Base-by-base conservation (phyloP, 305 asterid species). In the Fraxinus sp. region DNA sequence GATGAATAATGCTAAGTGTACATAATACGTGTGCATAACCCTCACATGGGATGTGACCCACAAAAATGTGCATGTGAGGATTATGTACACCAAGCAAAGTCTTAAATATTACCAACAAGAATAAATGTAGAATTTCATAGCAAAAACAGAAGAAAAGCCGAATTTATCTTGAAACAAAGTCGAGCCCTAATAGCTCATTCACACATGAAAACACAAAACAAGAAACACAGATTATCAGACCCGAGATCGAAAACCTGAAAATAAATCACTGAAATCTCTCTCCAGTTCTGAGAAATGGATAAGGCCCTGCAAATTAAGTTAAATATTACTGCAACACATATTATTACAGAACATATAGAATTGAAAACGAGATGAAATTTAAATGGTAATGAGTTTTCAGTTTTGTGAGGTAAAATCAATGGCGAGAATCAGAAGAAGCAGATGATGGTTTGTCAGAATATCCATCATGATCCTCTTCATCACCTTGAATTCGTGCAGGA, bases 401-500 rank as follows among this genome's bases (percentile, higher is more conserved):
- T 57, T 82, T 35, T 18, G 77, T 35, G 87, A 86, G 93, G 70
- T 83, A 70, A 82, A 49, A 49, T 94, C 92, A 92, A 87, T 91
- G 97, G 92, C 89, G 97, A 85, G 98, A 96, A 86, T 96, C 98
- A 64, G 98, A 93, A 91, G 99, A 94, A 90, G 99, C 99, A 90
- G 98, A 93, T 77, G 98, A 96, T 77, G 98, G 99, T 91, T 93
- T 93, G 83, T 96, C 93, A 5, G 97, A 92, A 75, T 90, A 88
- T 90, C 99, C 99, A 86, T 93, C 97, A 86, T 92, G 97, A 92
- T 96, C 99, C 97, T 93, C 99, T 82, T 91, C 95, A 22, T 94
- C 98, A 92, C 99, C 99, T 80, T 91, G 99, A 90, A 96, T 92
- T 84, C 97, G 97, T 86, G 97, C 93, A n/a, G 99, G 99, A 77